These are phyloP conservation scores for Tuber melanosporum DNA, from an alignment of 495 filamentous ascomycete genomes.

Conservation along the genomic window DNA sequence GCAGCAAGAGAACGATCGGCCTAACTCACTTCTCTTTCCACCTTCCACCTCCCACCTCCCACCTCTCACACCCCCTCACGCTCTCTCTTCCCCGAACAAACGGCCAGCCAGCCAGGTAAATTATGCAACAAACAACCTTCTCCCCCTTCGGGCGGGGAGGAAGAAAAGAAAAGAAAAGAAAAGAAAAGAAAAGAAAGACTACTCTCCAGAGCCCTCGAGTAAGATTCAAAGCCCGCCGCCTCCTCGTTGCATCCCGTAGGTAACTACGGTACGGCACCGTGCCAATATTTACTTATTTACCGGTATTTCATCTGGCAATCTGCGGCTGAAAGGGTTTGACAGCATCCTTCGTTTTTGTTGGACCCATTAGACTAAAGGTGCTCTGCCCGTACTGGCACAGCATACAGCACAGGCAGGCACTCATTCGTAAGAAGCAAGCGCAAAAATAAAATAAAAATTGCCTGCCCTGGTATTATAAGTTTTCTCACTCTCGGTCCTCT, in stretches of 20 bases:
- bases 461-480: neutral
- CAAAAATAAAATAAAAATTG: neutral
- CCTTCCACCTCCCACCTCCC: neutral
- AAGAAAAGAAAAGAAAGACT: neutral
- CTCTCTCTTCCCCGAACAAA: neutral
- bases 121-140: neutral
- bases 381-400: neutral
- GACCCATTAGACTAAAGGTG: neutral
- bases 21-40: neutral
- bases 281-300: neutral
- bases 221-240: neutral
- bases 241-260: neutral
- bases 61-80: neutral
- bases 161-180: no score
- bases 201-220: neutral
- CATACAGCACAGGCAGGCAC: conserved; percentile 1
- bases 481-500: neutral
- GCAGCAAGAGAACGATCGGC: neutral
- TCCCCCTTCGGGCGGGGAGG: neutral
- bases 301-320: neutral
- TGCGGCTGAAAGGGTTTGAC: conserved; percentile 1
- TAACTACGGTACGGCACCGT: neutral
- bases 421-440: neutral
- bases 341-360: neutral
- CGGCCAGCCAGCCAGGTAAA: neutral